These are phyloP conservation scores for Fusarium algeriense DNA, from an alignment of 2,329 filamentous ascomycete species.

Conservation along the genomic window DNA sequence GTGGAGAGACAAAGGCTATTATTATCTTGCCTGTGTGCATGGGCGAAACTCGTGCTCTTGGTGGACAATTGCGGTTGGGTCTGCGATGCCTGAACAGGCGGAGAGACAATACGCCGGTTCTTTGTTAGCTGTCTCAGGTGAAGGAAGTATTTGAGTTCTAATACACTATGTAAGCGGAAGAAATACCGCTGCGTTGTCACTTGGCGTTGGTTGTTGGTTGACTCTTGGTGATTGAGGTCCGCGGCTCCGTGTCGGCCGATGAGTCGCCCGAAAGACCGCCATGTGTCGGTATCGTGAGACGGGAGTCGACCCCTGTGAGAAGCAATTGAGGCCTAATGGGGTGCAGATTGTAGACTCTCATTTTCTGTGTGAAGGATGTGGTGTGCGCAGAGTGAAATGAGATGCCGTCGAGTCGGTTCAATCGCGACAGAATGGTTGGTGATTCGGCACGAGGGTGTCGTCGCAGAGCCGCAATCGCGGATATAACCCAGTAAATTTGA, in stretches of 20 bases:
- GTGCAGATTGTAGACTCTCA: rapidly evolving
- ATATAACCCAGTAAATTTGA: too few relatives aligned
- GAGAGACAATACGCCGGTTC: rapidly evolving
- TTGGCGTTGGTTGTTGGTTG: too few relatives aligned
- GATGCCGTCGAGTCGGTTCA: neutral
- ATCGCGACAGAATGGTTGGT: too few relatives aligned
- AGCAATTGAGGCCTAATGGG: rapidly evolving
- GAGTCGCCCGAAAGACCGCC: neutral
- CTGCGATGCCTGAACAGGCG: neutral
- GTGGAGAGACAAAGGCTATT: neutral
- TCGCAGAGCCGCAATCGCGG: too few relatives aligned
- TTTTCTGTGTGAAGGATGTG: rapidly evolving
- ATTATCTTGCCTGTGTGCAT: neutral
- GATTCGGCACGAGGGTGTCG: too few relatives aligned
- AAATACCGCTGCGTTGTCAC: neutral
- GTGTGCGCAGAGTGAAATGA: neutral
- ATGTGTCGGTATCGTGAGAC: neutral
- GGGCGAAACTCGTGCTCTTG: neutral
- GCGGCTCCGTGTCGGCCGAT: neutral
- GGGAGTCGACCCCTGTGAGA: too few relatives aligned
- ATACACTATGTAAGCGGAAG: neutral
- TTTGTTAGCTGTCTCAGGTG: neutral
- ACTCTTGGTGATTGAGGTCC: neutral
- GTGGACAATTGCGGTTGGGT: neutral
- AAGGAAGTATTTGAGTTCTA: neutral